Evolutionary conservation across 2,329 filamentous ascomycete genomes (phyloP), one percentile per base, ranked within the genome.

Genomic region (Paraphoma chrysanthemicola): DNA sequence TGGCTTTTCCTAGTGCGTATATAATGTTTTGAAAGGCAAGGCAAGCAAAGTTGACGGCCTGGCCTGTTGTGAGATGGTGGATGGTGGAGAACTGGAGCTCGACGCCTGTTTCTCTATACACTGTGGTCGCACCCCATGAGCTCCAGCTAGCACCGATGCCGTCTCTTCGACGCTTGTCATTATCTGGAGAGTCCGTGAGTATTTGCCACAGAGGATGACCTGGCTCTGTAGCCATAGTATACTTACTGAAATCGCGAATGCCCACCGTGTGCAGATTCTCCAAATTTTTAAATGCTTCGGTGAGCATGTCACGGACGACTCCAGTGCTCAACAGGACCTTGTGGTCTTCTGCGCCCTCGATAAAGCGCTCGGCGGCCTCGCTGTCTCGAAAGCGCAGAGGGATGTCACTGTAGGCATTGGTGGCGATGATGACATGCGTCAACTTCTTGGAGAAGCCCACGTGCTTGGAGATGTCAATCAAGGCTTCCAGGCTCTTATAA

Each of bases 251-350:
- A 66, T 90, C 85, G 16, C 88, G 82, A 23, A 90, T 75, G 23
- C 85, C 83, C 12, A 90, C 70, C 0, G 81, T 84, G 30, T 83
- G 74, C 5, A 90, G 80, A 51, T 85, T 85, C 0, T 72, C 67
- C 4, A 90, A 77, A 33, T 83, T 81, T 9, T 71, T 64, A 50
- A 90, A 84, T 1, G 86, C 87, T 31, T 85, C 79, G 0, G 79
- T 75, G 14, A 90, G 80, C 80, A 89, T 80, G 6, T 82, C 78
- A 1, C 79, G 70, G 23, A 85, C 83, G 1, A 76, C 68, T 0
- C 86, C 85, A 0, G 79, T 81, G 29, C 57, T 57, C 6, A 77
- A 14, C 4, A 81, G 48, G 5, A 65, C 63, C 18, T 52, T 44
- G 30, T 66, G 75, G 51, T 69, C 65, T 50, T 59, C 59, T 6